Percentiles rank a stretch among this genome's conserved stretches.
Evolutionary conservation across 345 rosid genomes (phyloP).

Genomic region (Gossypium australe): DNA sequence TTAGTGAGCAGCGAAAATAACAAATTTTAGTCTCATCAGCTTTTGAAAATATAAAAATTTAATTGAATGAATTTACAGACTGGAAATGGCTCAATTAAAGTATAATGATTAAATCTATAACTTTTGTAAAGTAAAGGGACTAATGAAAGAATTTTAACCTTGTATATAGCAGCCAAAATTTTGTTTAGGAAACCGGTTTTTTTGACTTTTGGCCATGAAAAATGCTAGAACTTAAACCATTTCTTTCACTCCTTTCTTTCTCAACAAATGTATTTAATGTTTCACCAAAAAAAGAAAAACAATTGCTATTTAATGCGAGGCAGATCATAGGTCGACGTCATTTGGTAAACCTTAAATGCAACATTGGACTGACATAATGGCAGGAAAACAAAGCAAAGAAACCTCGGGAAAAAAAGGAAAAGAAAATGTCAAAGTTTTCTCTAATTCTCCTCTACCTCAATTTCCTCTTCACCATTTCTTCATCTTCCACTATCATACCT

Average conservation of each 20-base stretch:
- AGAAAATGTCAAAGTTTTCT: neutral
- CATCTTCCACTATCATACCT: conserved; percentile 18
- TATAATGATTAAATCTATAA: accelerated
- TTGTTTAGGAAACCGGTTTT: no score
- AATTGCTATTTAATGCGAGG: neutral
- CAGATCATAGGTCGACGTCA: neutral
- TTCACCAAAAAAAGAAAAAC: no score
- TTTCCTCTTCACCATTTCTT: conserved; percentile 7
- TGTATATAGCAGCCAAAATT: no score
- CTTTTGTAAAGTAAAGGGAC: no score
- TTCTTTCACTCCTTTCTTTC: no score
- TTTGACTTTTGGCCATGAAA: no score
- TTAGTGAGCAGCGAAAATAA: accelerated
- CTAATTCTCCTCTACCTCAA: neutral
- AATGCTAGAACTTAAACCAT: no score
- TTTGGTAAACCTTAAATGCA: neutral
- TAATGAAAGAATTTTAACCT: no score
- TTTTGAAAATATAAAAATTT: no score
- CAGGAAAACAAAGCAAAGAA: neutral
- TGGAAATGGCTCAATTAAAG: accelerated
- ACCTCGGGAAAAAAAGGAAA: neutral
- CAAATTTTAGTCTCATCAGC: accelerated
- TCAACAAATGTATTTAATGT: neutral
- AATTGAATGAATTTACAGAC: no score
- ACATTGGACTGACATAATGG: neutral